Evolutionary conservation across 2,329 filamentous ascomycete species (phyloP), one percentile per base, ranked within the genome.

Genomic region (Septoria linicola): DNA sequence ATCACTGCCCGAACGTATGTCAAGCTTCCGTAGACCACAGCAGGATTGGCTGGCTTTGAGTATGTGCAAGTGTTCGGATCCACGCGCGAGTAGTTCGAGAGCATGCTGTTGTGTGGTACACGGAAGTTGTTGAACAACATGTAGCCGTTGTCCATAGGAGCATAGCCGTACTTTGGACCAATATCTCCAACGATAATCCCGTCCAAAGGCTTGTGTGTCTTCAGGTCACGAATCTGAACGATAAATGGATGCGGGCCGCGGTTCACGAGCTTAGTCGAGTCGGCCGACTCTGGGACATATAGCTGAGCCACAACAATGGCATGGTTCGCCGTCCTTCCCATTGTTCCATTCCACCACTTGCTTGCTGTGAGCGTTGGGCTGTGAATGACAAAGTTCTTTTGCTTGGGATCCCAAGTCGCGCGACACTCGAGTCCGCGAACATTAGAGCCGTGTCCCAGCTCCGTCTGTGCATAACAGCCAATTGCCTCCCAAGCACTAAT

Each of bases 271-370:
- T 72, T 60, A 6, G 49, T 49, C 6, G 63, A 61, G 2, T 53
- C 44, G 13, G 56, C 21, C 6, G 61, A 53, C 56, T 68, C 64
- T 21, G 76, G 76, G 10, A 78, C 62, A 27, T 77, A 63, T 1
- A 80, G 63, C 53, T 79, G 77, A 32, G 77, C 77, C 14, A 80
- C 74, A 1, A 80, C 76, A 53, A 80, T 78, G 21, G 76, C 73
- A 68, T 79, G 75, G 49, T 77, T 79, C n/a, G 76, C 77, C n/a
- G 75, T 77, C 19, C 76, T 67, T 1, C 76, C 76, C 66, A 80
- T 70, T 1, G 72, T 71, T 1, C 76, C 77, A 61, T 79, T 79
- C 76, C 77, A 80, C 76, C 75, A 79, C 63, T 80, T 79, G 58
- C 73, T 77, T 1, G 77, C 73, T 1, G 76, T 79, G 16, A 79